A percentile compares a stretch with the other conserved stretches of the same genome.
Evolutionary conservation across 371 early-diverging fungal genomes (phyloP).

Genomic region (Mucor irregularis): DNA sequence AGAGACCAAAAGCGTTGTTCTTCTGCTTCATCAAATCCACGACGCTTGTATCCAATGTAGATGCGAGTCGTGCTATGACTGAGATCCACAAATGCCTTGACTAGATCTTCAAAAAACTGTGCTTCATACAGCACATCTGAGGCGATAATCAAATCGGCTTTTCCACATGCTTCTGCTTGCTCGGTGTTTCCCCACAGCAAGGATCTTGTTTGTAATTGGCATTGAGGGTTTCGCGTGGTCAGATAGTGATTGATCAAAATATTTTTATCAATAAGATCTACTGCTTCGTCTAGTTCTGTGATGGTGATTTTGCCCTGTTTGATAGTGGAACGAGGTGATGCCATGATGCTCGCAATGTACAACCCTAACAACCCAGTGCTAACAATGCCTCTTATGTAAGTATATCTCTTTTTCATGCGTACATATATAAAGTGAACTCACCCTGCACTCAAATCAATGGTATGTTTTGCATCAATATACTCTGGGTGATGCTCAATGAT

Average conservation of each 20-base stretch:
- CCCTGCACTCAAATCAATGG: conserved; percentile 62
- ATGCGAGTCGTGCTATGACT: conserved; percentile 44
- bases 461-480: conserved; percentile 40
- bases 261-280: conserved; percentile 47
- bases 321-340: conserved; percentile 11
- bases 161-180: conserved; percentile 26
- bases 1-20: conserved; percentile 50
- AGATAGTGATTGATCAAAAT: conserved; percentile 30
- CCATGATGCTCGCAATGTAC: conserved; percentile 44
- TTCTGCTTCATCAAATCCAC: conserved; percentile 39
- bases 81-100: conserved; percentile 49
- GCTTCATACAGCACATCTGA: conserved; percentile 65
- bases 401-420: not conserved
- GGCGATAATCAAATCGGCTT: conserved; percentile 56
- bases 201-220: conserved; percentile 17
- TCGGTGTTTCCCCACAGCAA: conserved; percentile 37
- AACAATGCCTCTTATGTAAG: not conserved
- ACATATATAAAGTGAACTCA: conserved; percentile 10
- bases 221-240: not conserved
- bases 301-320: conserved; percentile 31
- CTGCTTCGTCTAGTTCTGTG: conserved; percentile 58
- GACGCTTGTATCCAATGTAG: conserved; percentile 61
- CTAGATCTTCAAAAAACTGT: conserved; percentile 45
- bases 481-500: conserved; percentile 25
- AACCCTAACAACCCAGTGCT: conserved; percentile 62